A percentile compares a stretch with the other conserved stretches of the same genome.
These are phyloP conservation scores for Zoysia matrella DNA, from an alignment of 202 grass and related monocot species.

Conservation along the genomic window DNA sequence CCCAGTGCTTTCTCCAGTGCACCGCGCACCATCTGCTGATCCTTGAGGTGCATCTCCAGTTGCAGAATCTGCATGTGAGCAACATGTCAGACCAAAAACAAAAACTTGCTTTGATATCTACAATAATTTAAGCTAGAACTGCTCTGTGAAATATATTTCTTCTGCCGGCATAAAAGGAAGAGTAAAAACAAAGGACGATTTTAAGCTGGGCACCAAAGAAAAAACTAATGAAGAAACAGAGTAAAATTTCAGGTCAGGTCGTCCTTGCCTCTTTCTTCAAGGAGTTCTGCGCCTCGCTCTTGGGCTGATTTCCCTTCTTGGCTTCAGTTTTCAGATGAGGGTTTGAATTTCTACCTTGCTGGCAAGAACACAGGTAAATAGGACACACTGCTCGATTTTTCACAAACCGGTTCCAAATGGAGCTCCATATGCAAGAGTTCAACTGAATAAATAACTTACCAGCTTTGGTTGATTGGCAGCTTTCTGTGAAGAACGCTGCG, in stretches of 20 bases:
- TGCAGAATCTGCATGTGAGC: neutral
- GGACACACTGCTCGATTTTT: constrained; percentile 2
- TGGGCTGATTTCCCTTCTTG: constrained; percentile 48
- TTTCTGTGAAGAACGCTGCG: constrained; percentile 53
- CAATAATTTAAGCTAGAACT: neutral
- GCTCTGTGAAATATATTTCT: neutral
- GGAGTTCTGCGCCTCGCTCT: constrained; percentile 49
- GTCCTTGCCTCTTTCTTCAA: constrained; percentile 79
- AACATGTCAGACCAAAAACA: constrained; percentile 9
- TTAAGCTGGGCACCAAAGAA: neutral
- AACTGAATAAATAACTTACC: constrained; percentile 36
- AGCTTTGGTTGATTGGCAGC: constrained; percentile 36
- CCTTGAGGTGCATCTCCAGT: too few relatives aligned
- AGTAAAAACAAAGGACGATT: neutral
- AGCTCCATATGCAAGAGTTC: neutral
- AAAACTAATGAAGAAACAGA: constrained; percentile 21
- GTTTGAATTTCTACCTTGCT: constrained; percentile 60
- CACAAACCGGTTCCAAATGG: neutral
- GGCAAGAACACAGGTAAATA: constrained; percentile 38
- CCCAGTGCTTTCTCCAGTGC: too few relatives aligned
- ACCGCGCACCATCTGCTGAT: too few relatives aligned
- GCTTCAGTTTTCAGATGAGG: constrained; percentile 37
- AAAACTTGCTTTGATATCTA: neutral
- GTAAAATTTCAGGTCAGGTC: neutral
- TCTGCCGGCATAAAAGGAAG: neutral